These are phyloP conservation scores for Sugiyamaella boreocaroliniensis DNA, from an alignment of 805 yeast genomes.

Conservation along the genomic window DNA sequence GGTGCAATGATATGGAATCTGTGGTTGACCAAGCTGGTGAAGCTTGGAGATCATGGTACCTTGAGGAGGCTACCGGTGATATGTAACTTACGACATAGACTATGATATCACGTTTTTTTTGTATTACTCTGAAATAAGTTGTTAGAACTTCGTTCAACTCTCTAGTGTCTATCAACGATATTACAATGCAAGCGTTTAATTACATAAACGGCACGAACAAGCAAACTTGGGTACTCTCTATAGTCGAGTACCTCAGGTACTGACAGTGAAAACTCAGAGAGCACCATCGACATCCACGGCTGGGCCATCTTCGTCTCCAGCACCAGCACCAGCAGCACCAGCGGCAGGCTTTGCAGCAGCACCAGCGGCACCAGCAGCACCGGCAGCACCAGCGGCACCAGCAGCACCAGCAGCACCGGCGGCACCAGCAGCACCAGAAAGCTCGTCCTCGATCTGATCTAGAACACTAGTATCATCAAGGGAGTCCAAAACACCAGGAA, in stretches of 20 bases:
- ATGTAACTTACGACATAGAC: conserved; percentile 5
- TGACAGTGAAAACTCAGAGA: no score
- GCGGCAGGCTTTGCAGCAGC: neutral
- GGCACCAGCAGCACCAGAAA: neutral
- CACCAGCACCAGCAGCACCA: neutral
- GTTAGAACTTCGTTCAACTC: neutral
- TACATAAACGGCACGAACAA: neutral
- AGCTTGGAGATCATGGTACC: conserved; percentile 79
- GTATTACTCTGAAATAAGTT: neutral
- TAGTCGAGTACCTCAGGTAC: no score
- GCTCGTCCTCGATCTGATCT: neutral
- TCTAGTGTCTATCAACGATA: neutral
- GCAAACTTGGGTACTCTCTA: neutral
- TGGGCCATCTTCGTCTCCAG: neutral
- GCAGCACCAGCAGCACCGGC: neutral
- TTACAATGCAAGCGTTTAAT: neutral
- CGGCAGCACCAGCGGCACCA: neutral
- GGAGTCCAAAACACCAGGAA: neutral
- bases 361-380: neutral
- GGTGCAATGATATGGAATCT: conserved; percentile 61
- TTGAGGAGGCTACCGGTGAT: conserved; percentile 45
- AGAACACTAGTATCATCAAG: neutral
- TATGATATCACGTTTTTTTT: neutral
- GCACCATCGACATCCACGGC: neutral
- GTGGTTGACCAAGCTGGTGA: conserved; percentile 76